Base-by-base conservation (phyloP, 805 yeast genomes). In the Cyberlindnera maritima region DNA sequence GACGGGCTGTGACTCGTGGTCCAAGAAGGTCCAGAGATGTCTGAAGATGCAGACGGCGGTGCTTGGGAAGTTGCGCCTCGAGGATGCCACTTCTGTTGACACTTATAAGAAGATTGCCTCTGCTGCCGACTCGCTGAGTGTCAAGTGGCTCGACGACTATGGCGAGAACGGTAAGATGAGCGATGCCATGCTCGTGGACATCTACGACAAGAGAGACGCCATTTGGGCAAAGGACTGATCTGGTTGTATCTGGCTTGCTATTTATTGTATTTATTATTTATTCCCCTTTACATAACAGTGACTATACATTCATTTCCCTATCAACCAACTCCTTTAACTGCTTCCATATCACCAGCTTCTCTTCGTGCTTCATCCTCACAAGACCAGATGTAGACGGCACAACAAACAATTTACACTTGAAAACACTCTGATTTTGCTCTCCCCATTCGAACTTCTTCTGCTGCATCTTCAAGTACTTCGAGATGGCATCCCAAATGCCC, bases 321-420 rank as follows among this genome's bases (percentile, higher is more conserved):
- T 23, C 31, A 23, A 36, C 13, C n/a, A 17, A 34, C 13, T 36
- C 39, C 10, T 46, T 52, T 44, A 83, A 54, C 12, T 62, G 61
- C 13, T 57, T 55, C 89, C 89, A 84, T 15, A 75, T 52, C 4
- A 47, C 55, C 42, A 78, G 57, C 57, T 81, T 81, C 34, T 69
- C 72, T 0, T 63, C 66, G 46, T 66, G 67, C 25, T 70, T 65
- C 57, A 80, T 65, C 10, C 83, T 74, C 9, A 83, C 91, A 8
- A 86, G 63, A 2, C 92, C 92, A 5, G 89, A 83, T 0, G 91
- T 84, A 38, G 81, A 81, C 2, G 91, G 90, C 23, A 84, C 73
- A 6, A 85, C 89, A 61, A 72, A 81, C 0, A 79, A 60, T 5
- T 58, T 47, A n/a, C 63, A 53, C 23, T 48, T 21, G 56, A 44